These are phyloP conservation scores for Fennellomyces sp. DNA, from an alignment of 371 early-diverging fungal species.

Conservation along the genomic window DNA sequence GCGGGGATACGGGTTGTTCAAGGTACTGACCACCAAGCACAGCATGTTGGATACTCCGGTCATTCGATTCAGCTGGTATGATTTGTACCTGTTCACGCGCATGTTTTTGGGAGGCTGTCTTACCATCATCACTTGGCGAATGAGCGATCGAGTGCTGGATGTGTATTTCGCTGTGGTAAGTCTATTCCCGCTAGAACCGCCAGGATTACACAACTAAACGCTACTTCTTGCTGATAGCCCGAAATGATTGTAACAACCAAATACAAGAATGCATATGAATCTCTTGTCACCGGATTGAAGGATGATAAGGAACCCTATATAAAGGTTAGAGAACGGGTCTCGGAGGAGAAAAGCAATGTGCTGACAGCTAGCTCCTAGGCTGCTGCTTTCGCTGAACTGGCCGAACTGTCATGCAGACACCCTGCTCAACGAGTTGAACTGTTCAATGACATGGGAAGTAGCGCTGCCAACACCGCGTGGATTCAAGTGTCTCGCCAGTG, in stretches of 20 bases:
- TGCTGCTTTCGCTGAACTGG: slow-evolving; percentile 55
- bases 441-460: slow-evolving; percentile 37
- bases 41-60: slow-evolving; percentile 49
- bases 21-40: too few relatives aligned
- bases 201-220: background rate
- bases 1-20: too few relatives aligned
- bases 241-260: slow-evolving; percentile 26
- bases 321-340: slow-evolving; percentile 11
- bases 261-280: slow-evolving; percentile 35
- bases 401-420: slow-evolving; percentile 29
- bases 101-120: slow-evolving; percentile 40
- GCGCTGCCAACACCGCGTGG: slow-evolving; percentile 45
- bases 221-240: slow-evolving; percentile 20
- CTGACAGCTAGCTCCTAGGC: slow-evolving; percentile 7
- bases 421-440: slow-evolving; percentile 35
- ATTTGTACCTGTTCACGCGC: slow-evolving; percentile 42
- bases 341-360: background rate
- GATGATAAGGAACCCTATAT: slow-evolving; percentile 11
- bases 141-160: slow-evolving; percentile 49
- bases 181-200: background rate
- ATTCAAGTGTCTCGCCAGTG: slow-evolving; percentile 47
- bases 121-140: slow-evolving; percentile 35
- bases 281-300: slow-evolving; percentile 40
- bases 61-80: slow-evolving; percentile 43
- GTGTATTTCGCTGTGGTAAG: slow-evolving; percentile 31